Evolutionary conservation across 2,329 filamentous ascomycete species (phyloP).

Genomic region (Alternaria brassicicola): DNA sequence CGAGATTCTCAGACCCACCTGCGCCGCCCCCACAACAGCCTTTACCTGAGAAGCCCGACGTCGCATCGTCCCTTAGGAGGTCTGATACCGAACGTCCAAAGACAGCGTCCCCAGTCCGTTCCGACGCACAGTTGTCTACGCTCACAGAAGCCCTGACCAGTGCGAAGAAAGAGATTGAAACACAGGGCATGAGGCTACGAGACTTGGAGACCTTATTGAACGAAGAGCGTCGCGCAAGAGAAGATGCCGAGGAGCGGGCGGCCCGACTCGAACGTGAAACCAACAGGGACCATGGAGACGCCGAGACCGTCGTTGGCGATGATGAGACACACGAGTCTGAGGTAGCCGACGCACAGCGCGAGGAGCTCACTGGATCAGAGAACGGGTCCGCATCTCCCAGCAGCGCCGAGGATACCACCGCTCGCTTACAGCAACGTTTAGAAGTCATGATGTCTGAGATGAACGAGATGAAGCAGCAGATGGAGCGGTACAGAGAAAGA

Average conservation of each 20-base stretch:
- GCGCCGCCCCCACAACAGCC: conserved; percentile 93
- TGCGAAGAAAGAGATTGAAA: conserved; percentile 85
- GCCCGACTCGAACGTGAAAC: conserved; percentile 70
- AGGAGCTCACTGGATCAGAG: conserved; percentile 22
- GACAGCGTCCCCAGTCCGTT: conserved; percentile 64
- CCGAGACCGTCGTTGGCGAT: conserved; percentile 37
- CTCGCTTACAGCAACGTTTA: conserved; percentile 70
- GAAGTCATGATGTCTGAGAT: conserved; percentile 81
- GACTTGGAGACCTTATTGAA: conserved; percentile 79
- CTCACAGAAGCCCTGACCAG: conserved; percentile 83
- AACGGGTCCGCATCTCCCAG: conserved; percentile 31
- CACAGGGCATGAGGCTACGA: conserved; percentile 78
- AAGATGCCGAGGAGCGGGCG: conserved; percentile 82
- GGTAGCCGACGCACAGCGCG: conserved; percentile 13
- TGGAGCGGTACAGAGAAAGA: conserved; percentile 76
- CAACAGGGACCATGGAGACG: conserved; percentile 45
- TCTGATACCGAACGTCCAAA: conserved; percentile 77
- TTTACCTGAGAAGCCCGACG: conserved; percentile 89
- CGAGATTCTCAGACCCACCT: conserved; percentile 89
- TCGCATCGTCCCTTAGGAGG: conserved; percentile 70
- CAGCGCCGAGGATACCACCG: conserved; percentile 46
- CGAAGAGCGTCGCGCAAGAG: conserved; percentile 80
- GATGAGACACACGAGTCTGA: conserved; percentile 26
- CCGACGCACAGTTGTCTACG: conserved; percentile 77
- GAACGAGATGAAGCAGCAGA: conserved; percentile 77